Evolutionary conservation across 352 stramenopile genomes (phyloP), one percentile per base, ranked within the genome.

Genomic region (Pythium aquatile): DNA sequence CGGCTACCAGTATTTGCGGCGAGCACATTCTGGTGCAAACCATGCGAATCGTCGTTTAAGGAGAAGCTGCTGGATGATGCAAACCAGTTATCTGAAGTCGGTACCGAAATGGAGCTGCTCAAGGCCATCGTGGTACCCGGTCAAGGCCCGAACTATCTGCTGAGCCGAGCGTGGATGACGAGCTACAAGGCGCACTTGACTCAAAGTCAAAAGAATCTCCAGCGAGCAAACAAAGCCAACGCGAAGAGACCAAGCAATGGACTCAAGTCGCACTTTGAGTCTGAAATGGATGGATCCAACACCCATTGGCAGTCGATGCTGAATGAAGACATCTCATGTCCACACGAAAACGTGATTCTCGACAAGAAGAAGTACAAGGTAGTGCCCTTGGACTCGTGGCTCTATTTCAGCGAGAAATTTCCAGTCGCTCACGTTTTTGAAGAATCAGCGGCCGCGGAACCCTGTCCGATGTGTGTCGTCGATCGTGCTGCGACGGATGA

Each of bases 261-360:
- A 16, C 66, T 73, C 44, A 74, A 60, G 46, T 74, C 46, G 6
- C 39, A 63, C 64, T 68, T 61, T 29, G 26, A 26, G 29, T n/a
- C 29, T 37, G 64, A 72, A 11, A 47, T 56, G 6, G 57, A 61
- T 17, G 56, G 70, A 5, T 55, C 14, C 20, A 65, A 63, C 28
- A 53, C 54, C 5, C 30, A 78, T 17, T 87, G 78, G 77, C 73
- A 77, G 42, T 75, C 46, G 0, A 54, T 61, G 1, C 65, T 94
- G 32, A 94, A 94, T 52, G 69, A 85, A 62, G 86, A 94, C 61
- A 88, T 94, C n/a, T 77, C 61, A 2, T 94, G 85, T 35, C 48
- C 66, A 0, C 85, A 94, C 51, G 83, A 81, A 16, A 83, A 90
- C 20, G 59, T 93, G 32, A 78, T 65, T 17, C 64, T 91, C 10